Conservation (phyloP, 805 yeast genomes). For the Wickerhamiella parazyma region DNA sequence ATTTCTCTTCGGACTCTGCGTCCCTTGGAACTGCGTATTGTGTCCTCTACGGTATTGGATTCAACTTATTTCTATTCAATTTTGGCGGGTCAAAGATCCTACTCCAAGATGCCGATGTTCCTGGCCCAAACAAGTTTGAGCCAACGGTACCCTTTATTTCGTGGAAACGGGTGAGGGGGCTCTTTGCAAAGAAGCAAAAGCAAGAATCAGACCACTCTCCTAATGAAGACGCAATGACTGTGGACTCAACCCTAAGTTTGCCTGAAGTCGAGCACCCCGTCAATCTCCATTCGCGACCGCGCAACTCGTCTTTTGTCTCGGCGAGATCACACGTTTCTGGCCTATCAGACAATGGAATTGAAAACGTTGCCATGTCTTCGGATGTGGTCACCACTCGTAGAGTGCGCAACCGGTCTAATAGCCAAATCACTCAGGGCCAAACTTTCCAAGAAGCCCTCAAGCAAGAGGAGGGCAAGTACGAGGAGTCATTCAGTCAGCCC, state of each 20-base stretch:
- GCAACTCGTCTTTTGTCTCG: background rate
- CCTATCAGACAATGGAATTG: background rate
- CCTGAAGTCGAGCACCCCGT: background rate
- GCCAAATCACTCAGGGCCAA: background rate
- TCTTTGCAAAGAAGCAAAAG: background rate
- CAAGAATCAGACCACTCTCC: too few species aligned
- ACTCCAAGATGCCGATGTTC: slow-evolving; percentile 48
- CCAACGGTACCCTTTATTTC: slow-evolving; percentile 18
- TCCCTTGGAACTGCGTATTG: slow-evolving; percentile 72
- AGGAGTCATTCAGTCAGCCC: too few species aligned
- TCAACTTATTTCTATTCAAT: slow-evolving; percentile 56
- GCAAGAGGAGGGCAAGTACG: too few species aligned
- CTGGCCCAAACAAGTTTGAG: slow-evolving; percentile 17
- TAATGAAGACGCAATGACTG: background rate
- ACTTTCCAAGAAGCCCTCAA: too few species aligned
- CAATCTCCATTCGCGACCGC: background rate
- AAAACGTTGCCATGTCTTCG: background rate
- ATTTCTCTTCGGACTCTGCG: slow-evolving; percentile 45
- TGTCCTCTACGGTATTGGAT: slow-evolving; percentile 60
- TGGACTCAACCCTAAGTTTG: background rate
- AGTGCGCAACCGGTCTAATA: background rate
- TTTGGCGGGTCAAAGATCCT: slow-evolving; percentile 60
- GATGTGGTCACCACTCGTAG: background rate
- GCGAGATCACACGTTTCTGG: background rate
- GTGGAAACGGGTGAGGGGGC: background rate